phyloP scores from a whole-genome alignment of 306 rosid genomes.

The Hippophae rhamnoides region DNA sequence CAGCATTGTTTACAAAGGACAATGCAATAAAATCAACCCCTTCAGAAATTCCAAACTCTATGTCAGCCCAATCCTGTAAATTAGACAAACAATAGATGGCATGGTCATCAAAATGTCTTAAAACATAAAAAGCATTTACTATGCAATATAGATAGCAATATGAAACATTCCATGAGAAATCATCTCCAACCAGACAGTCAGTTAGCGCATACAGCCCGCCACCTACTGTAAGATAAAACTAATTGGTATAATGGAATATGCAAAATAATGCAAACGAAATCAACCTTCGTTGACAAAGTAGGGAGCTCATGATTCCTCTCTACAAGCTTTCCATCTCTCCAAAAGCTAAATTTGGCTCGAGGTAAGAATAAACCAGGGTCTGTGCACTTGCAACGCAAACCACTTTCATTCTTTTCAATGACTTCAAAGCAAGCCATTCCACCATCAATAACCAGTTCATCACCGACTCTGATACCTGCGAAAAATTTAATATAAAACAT shows the following conservation, averaged over 20 bases:
- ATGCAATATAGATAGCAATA: too few species aligned
- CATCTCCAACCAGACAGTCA: too few species aligned
- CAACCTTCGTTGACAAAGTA: conserved; percentile 65
- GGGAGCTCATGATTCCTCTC: conserved; percentile 50
- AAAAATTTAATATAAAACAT: background rate
- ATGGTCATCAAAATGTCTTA: too few species aligned
- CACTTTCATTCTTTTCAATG: conserved; percentile 51
- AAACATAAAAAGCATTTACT: too few species aligned
- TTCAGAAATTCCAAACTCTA: conserved; percentile 68
- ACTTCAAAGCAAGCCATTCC: conserved; percentile 84
- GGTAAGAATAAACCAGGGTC: conserved; percentile 80
- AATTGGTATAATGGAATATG: too few species aligned
- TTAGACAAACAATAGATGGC: background rate
- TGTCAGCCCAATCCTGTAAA: conserved; percentile 79
- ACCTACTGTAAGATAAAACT: too few species aligned
- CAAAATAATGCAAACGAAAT: background rate
- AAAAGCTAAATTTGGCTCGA: conserved; percentile 71
- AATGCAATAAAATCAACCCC: conserved; percentile 69
- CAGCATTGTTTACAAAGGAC: conserved; percentile 67
- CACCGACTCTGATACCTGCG: conserved; percentile 65
- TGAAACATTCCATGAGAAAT: too few species aligned
- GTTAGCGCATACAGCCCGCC: too few species aligned
- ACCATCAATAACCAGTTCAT: conserved; percentile 77
- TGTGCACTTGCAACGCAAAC: conserved; percentile 63
- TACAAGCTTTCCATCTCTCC: conserved; percentile 87